Evolutionary conservation across 2,329 filamentous ascomycete species (phyloP).

Genomic region (Aspergillus aculeatinus): DNA sequence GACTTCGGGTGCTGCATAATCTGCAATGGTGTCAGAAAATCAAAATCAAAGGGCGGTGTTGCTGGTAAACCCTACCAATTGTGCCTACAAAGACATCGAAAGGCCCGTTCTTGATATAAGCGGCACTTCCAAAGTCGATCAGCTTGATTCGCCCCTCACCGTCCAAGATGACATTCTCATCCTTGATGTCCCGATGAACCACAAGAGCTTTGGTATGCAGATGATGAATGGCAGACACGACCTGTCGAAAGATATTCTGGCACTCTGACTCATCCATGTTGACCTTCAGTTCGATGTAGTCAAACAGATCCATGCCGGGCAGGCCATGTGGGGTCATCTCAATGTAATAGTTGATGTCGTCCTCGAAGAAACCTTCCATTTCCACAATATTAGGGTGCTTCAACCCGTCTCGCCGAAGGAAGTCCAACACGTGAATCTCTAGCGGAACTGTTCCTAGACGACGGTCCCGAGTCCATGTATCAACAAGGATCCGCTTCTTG

Average conservation of each 20-base stretch:
- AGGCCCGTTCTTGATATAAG: slow-evolving; percentile 96
- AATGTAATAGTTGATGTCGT: slow-evolving; percentile 85
- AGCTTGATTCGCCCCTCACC: slow-evolving; percentile 94
- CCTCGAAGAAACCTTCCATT: slow-evolving; percentile 68
- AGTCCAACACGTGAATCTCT: slow-evolving; percentile 96
- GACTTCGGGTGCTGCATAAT: slow-evolving; percentile 98
- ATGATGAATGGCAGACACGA: slow-evolving; percentile 85
- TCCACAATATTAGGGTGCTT: slow-evolving; percentile 66
- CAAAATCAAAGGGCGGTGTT: slow-evolving; percentile 5
- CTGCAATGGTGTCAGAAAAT: slow-evolving; percentile 50
- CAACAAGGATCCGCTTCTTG: slow-evolving; percentile 91
- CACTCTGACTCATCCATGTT: slow-evolving; percentile 97
- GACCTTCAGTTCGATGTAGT: slow-evolving; percentile 93
- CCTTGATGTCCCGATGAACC: slow-evolving; percentile 97
- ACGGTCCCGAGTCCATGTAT: slow-evolving; percentile 96
- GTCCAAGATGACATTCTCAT: slow-evolving; percentile 95
- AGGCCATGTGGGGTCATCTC: slow-evolving; percentile 93
- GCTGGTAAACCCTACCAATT: slow-evolving; percentile 67
- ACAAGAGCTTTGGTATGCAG: slow-evolving; percentile 87
- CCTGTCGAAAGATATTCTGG: slow-evolving; percentile 91
- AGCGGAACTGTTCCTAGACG: slow-evolving; percentile 90
- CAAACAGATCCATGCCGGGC: slow-evolving; percentile 97
- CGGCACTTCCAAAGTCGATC: slow-evolving; percentile 96
- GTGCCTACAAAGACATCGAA: slow-evolving; percentile 99
- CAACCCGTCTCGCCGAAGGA: slow-evolving; percentile 71